These are phyloP conservation scores for Pisolithus microcarpus DNA, from an alignment of 768 basidiomycete species.

Conservation along the genomic window DNA sequence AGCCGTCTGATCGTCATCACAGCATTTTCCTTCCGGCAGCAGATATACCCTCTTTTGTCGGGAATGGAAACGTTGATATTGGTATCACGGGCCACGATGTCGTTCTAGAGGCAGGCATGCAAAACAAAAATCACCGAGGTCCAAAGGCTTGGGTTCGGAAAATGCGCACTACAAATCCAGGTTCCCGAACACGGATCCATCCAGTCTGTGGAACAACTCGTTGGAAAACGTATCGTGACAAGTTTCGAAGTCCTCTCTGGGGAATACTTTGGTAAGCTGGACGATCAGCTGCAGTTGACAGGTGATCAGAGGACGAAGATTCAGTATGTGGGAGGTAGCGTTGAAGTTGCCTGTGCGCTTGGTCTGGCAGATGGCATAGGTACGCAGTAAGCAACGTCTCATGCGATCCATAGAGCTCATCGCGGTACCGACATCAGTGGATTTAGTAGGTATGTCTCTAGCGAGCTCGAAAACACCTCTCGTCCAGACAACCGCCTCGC, in stretches of 20 bases:
- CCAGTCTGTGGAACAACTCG: slow-evolving; percentile 69
- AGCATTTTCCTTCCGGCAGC: slow-evolving; percentile 95
- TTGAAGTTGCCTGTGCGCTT: slow-evolving; percentile 94
- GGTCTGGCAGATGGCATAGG: slow-evolving; percentile 97
- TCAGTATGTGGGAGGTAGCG: slow-evolving; percentile 95
- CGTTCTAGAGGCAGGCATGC: slow-evolving; percentile 84
- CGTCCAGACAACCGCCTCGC: slow-evolving; percentile 3
- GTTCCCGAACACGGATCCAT: slow-evolving; percentile 73
- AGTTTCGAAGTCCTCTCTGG: slow-evolving; percentile 87
- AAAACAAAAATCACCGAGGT: slow-evolving; percentile 68
- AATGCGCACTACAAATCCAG: slow-evolving; percentile 84
- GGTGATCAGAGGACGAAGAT: slow-evolving; percentile 67
- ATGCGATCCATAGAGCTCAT: background rate
- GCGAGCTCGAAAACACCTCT: background rate
- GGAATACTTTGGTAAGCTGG: slow-evolving; percentile 66
- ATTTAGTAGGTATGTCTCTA: slow-evolving; percentile 79
- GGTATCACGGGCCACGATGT: slow-evolving; percentile 99
- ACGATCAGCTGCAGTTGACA: slow-evolving; percentile 43
- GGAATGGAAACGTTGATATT: slow-evolving; percentile 92
- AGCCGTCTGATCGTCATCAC: slow-evolving; percentile 1
- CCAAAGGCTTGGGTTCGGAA: slow-evolving; percentile 85
- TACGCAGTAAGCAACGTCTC: slow-evolving; percentile 29
- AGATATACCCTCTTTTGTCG: slow-evolving; percentile 98
- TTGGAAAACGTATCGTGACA: slow-evolving; percentile 89
- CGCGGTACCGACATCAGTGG: slow-evolving; percentile 46